A percentile compares a stretch with the other conserved stretches of the same genome.
These are phyloP conservation scores for Omphalotus guepiniiformis DNA, from an alignment of 768 basidiomycete species.

Conservation along the genomic window DNA sequence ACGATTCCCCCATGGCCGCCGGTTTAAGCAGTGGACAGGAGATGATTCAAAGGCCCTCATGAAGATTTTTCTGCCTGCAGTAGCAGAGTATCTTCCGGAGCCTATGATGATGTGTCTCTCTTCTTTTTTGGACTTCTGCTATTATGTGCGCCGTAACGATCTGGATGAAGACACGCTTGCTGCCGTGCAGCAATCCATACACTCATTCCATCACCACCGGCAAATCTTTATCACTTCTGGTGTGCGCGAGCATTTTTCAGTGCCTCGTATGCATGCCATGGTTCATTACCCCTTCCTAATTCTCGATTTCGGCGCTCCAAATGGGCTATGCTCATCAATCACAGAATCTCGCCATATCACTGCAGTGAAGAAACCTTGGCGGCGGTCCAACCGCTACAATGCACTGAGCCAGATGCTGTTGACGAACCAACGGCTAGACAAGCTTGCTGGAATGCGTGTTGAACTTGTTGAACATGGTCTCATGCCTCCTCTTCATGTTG, in stretches of 20 bases:
- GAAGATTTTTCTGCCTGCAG: constrained; percentile 22
- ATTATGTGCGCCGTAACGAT: constrained; percentile 14
- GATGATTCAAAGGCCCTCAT: constrained; percentile 15
- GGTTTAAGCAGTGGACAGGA: constrained; percentile 18
- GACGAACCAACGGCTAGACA: constrained; percentile 12
- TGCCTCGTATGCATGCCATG: constrained; percentile 18
- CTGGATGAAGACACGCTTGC: constrained; percentile 12
- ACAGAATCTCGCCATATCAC: constrained; percentile 16
- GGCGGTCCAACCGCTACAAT: constrained; percentile 12
- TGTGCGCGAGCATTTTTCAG: constrained; percentile 8
- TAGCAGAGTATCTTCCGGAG: constrained; percentile 18
- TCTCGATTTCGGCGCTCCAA: constrained; percentile 14
- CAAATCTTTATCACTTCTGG: constrained; percentile 13
- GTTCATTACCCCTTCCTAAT: constrained; percentile 15
- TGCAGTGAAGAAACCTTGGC: constrained; percentile 16
- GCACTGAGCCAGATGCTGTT: constrained; percentile 13
- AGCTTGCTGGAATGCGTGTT: neutral
- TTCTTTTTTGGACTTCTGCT: constrained; percentile 24
- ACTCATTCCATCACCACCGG: constrained; percentile 11
- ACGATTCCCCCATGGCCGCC: constrained; percentile 14
- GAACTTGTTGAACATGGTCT: neutral
- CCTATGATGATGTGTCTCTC: constrained; percentile 15
- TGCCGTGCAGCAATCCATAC: constrained; percentile 7
- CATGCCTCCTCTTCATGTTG: neutral
- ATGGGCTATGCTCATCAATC: constrained; percentile 18